Evolutionary conservation across 73 alveolate species (phyloP).

Genomic region (Paramecium tetraurelia): DNA sequence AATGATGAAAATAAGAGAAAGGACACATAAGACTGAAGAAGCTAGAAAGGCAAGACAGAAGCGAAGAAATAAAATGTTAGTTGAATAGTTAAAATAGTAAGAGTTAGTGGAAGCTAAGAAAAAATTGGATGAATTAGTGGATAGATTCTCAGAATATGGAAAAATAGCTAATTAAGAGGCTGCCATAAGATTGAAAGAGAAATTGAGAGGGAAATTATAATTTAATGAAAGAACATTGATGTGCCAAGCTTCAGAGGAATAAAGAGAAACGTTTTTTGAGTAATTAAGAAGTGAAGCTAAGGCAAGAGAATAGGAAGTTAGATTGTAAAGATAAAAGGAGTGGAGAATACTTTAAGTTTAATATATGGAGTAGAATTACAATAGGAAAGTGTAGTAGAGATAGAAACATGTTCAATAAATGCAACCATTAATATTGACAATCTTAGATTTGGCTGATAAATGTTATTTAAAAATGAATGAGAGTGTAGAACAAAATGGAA

Average conservation of each 20-base stretch:
- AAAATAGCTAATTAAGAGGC: neutral
- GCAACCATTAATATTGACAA: slow-evolving; percentile 24
- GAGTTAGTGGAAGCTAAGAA: slow-evolving; percentile 27
- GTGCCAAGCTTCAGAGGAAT: neutral
- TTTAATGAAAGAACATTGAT: neutral
- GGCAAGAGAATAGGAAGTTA: slow-evolving; percentile 4
- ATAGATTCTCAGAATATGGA: neutral
- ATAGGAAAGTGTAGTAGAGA: slow-evolving; percentile 2
- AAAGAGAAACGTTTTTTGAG: slow-evolving; percentile 8
- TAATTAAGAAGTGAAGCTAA: slow-evolving; percentile 9
- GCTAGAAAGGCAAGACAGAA: slow-evolving; percentile 45
- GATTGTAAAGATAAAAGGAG: neutral
- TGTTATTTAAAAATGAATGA: slow-evolving; percentile 30
- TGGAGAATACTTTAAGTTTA: slow-evolving; percentile 15
- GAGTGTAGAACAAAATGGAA: neutral
- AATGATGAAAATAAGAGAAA: slow-evolving; percentile 45
- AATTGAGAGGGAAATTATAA: slow-evolving; percentile 17
- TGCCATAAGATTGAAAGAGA: neutral
- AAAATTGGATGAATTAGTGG: neutral
- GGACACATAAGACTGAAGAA: slow-evolving; percentile 18
- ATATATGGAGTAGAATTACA: slow-evolving; percentile 26
- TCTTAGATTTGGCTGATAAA: slow-evolving; percentile 28
- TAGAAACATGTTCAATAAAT: neutral
- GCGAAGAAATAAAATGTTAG: slow-evolving; percentile 30
- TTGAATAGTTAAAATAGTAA: slow-evolving; percentile 7